These are phyloP conservation scores for Salix suchowensis DNA, from an alignment of 345 rosid genomes.

Conservation along the genomic window DNA sequence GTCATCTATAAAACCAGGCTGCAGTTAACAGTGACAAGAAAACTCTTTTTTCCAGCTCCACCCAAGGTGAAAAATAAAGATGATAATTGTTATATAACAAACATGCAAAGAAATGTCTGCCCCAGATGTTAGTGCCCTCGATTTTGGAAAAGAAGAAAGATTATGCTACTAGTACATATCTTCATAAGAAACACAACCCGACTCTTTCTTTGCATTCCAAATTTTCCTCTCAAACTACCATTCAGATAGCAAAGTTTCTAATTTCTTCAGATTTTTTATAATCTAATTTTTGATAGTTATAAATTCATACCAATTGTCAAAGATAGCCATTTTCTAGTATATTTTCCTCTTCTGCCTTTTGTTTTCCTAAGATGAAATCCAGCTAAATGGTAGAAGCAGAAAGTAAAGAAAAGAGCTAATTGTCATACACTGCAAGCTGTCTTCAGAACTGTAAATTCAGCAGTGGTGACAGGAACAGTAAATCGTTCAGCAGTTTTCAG, in stretches of 20 bases:
- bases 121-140: not conserved
- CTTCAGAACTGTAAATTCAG: conserved; percentile 86
- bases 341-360: no score
- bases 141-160: not conserved
- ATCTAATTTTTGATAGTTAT: not conserved
- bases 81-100: not conserved
- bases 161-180: not conserved
- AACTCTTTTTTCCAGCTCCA: not conserved
- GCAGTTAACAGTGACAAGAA: not conserved
- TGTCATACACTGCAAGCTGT: conserved; percentile 76
- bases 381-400: not conserved
- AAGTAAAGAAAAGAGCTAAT: not conserved
- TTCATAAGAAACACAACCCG: not conserved
- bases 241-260: not conserved
- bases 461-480: conserved; percentile 62
- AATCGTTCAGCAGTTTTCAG: conserved; percentile 54
- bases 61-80: not conserved
- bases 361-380: not conserved
- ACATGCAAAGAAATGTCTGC: not conserved
- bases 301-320: not conserved
- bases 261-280: not conserved
- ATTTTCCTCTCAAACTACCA: not conserved
- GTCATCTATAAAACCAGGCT: no score
- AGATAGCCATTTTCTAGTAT: not conserved
- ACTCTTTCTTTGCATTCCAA: not conserved